Base-by-base conservation (phyloP, 805 yeast genomes). In the Trichomonascus vanleenenianus region DNA sequence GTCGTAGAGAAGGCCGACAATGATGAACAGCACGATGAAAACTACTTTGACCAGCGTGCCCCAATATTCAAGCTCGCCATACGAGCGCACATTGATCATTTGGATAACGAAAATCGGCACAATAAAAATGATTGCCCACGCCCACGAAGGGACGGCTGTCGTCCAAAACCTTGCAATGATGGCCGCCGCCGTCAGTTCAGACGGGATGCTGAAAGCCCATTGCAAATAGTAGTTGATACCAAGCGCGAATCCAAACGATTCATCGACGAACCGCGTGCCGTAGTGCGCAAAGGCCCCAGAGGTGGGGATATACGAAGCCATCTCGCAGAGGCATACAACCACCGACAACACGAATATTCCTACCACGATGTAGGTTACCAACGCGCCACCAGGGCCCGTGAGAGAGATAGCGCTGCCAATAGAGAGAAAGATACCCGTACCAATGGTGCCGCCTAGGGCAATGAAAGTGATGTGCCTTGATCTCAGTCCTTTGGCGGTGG, bases 401-500 rank as follows among this genome's bases (percentile, higher is more conserved):
- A 82, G 66, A 2, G 81, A 73, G 30, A 65, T 57, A 39, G 83
- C 85, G 18, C 78, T 71, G 56, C 87, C 87, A 44, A 81, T 80
- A 14, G 55, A 39, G 43, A 84, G 79, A 50, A 82, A 74, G 46
- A 81, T 64, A 61, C 87, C 86, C 1, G 85, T 79, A 53, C 86
- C 86, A 40, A 80, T 78, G 53, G 81, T 74, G 40, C 94, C 89
- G 47, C 93, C 93, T 45, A 86, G 71, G 30, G 94, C 88, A 56
- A 86, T 82, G 79, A 85, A 79, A 47, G 61, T 65, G 37, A 66
- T 40, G 52, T 66, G 71, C 12, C 71, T 56, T n/a, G 57, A 56
- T 49, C 61, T 64, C 46, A 66, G 61, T 14, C 43, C 27, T 40
- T 52, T 50, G 5, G 44, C 39, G 16, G 52, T 47, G 27, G 27